These are phyloP conservation scores for Trichocomaceae sp. DNA, from an alignment of 2,329 filamentous ascomycete species.

Conservation along the genomic window DNA sequence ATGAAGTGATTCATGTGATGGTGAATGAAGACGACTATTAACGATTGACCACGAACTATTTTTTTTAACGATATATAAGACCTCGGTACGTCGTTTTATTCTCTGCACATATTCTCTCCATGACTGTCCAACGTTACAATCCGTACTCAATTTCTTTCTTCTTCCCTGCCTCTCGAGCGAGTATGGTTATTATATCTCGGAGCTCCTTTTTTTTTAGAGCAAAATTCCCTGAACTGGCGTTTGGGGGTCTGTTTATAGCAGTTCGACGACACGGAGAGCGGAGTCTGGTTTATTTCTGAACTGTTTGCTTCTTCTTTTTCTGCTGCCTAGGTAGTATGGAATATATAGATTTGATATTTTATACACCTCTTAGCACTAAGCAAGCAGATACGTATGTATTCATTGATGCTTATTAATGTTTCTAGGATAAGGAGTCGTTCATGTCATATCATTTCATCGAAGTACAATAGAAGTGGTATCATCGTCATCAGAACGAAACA, in stretches of 20 bases:
- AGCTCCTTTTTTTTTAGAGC: neutral
- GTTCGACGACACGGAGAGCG: neutral
- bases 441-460: neutral
- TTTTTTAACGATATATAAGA: too few relatives aligned
- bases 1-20: slow-evolving; percentile 12
- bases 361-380: too few relatives aligned
- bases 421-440: neutral
- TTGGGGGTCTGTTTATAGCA: neutral
- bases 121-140: neutral
- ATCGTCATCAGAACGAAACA: neutral
- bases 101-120: neutral
- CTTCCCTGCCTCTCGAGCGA: neutral
- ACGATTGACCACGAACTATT: neutral
- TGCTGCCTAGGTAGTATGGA: too few relatives aligned
- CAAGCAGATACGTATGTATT: too few relatives aligned
- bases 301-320: too few relatives aligned
- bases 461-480: neutral
- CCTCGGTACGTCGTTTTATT: too few relatives aligned
- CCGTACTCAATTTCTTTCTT: neutral
- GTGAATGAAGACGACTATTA: slow-evolving; percentile 1
- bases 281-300: neutral
- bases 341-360: too few relatives aligned
- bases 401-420: too few relatives aligned
- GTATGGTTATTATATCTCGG: neutral
- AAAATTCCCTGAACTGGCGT: neutral